Conservation (phyloP, 202 grass and related monocot species). For the Tripidium arundinaceum region DNA sequence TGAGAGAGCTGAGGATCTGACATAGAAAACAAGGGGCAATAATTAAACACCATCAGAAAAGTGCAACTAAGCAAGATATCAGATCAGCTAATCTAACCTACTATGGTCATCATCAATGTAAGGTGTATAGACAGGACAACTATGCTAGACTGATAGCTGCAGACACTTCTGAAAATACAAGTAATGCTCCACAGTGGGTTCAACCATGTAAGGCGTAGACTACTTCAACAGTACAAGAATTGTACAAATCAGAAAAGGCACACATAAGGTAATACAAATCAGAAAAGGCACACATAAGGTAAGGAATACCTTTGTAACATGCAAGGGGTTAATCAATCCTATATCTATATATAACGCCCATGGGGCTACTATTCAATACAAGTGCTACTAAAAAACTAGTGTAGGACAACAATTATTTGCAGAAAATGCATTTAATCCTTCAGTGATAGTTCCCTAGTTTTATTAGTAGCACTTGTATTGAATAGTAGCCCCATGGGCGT, state of each 20-base stretch:
- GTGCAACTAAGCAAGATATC: constrained; percentile 11
- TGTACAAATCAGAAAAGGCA: constrained; percentile 4
- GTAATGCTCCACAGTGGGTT: neutral
- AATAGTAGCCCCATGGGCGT: neutral
- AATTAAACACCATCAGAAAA: constrained; percentile 25
- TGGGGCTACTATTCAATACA: neutral
- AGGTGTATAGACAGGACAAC: constrained; percentile 21
- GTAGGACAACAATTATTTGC: constrained; percentile 3
- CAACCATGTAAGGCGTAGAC: constrained; percentile 8
- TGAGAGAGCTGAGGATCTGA: constrained; percentile 82
- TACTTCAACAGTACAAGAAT: neutral
- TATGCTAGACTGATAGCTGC: neutral
- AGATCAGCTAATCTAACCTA: constrained; percentile 22
- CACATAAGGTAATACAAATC: no score
- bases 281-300: no score
- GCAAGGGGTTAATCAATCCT: no score
- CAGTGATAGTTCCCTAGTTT: neutral
- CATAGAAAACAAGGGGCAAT: constrained; percentile 35
- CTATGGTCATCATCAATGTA: neutral
- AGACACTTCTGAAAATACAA: neutral
- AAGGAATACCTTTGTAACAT: neutral
- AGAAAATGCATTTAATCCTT: neutral
- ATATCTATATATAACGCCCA: neutral
- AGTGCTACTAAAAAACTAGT: neutral
- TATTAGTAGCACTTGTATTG: neutral